Evolutionary conservation across 352 stramenopile species (phyloP).

Genomic region (Globisporangium paroecandrum): DNA sequence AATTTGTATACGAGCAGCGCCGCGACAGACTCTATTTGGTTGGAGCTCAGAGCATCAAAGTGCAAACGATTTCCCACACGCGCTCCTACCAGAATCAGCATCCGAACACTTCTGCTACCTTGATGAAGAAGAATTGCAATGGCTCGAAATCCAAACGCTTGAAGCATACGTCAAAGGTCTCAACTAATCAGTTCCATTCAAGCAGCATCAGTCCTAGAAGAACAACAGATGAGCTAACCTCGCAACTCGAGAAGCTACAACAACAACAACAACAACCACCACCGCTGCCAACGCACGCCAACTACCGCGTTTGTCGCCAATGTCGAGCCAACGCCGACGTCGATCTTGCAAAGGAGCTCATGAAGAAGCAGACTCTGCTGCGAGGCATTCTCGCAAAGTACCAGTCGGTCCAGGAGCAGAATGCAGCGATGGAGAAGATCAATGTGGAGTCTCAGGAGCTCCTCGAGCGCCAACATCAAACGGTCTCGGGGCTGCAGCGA

Average conservation of each 20-base stretch:
- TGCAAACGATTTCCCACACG: neutral
- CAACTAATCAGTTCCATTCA: neutral
- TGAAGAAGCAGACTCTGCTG: conserved; percentile 24
- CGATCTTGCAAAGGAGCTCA: conserved; percentile 31
- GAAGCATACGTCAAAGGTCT: neutral
- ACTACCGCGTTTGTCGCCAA: conserved; percentile 28
- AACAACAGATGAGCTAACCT: neutral
- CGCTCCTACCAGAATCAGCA: neutral
- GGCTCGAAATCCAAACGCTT: neutral
- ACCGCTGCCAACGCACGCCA: neutral
- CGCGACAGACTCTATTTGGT: conserved; percentile 16
- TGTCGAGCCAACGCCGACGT: conserved; percentile 30
- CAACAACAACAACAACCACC: neutral
- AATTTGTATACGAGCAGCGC: conserved; percentile 8
- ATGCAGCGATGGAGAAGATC: neutral
- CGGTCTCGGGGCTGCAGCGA: conserved; percentile 6
- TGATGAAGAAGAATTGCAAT: neutral
- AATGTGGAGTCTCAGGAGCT: conserved; percentile 4
- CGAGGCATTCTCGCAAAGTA: conserved; percentile 25
- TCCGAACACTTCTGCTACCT: neutral
- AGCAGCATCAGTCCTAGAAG: conserved; percentile 1
- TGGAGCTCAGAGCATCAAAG: conserved; percentile 12
- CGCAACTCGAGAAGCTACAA: neutral
- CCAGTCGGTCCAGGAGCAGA: conserved; percentile 22
- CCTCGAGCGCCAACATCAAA: conserved; percentile 3